A percentile compares a stretch with the other conserved stretches of the same genome.
These are phyloP conservation scores for Aphanomyces astaci DNA, from an alignment of 352 stramenopile species.

Conservation along the genomic window DNA sequence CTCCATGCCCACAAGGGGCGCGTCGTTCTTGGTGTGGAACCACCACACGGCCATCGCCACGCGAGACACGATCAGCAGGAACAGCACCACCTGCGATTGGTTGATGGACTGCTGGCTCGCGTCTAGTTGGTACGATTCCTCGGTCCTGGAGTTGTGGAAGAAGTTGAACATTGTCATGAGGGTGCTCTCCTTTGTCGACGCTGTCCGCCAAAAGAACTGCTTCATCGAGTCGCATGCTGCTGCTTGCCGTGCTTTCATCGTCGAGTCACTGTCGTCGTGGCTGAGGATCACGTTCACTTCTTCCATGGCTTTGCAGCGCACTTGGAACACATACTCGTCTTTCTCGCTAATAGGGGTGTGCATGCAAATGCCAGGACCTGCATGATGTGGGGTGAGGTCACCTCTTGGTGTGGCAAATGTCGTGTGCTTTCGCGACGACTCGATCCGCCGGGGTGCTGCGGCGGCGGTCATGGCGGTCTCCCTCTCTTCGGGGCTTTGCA, in stretches of 20 bases:
- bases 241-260: background rate
- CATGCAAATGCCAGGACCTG: background rate
- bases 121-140: slow-evolving; percentile 75
- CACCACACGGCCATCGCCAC: slow-evolving; percentile 31
- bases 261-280: background rate
- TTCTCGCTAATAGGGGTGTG: background rate
- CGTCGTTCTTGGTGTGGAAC: background rate
- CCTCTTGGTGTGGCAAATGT: background rate
- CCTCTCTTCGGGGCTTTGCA: background rate
- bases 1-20: background rate
- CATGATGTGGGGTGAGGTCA: background rate
- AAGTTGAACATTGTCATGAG: slow-evolving; percentile 44
- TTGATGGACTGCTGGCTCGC: slow-evolving; percentile 14
- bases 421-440: background rate
- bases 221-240: background rate
- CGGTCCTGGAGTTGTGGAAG: slow-evolving; percentile 57
- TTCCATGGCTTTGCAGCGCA: background rate
- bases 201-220: background rate
- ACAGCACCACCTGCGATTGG: slow-evolving; percentile 8
- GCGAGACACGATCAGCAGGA: slow-evolving; percentile 1
- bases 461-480: background rate
- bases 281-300: slow-evolving; percentile 2
- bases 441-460: background rate
- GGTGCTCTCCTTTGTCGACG: background rate
- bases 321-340: background rate